Evolutionary conservation across 306 rosid genomes (phyloP), one percentile per base, ranked within the genome.

Genomic region (Oemleria cerasiformis): DNA sequence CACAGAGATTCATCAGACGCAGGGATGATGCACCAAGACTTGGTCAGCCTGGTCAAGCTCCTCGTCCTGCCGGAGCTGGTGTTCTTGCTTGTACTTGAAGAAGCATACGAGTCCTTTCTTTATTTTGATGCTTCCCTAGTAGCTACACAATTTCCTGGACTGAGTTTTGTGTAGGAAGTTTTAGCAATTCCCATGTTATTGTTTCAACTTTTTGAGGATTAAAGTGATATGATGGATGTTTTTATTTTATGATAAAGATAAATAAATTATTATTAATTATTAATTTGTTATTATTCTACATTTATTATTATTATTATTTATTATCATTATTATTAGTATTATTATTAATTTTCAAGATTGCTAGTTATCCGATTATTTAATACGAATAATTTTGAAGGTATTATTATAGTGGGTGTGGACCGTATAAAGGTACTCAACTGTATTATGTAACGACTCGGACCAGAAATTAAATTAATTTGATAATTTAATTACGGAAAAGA

Each of bases 1-100:
- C 99, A 16, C 90, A 83, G 83, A 90, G 97, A 49, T 94, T 82
- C 81, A 34, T 85, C 71, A 85, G 97, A 78, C 95, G 97, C 87
- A 86, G 89, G 95, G 95, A 89, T 66, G 95, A 89, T 65, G 79
- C 75, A 1, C 88, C 86, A 40, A 86, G 91, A 79, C 89, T 92
- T 1, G 92, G 92, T 30, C 91, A 81, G 68, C 96, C 96, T 30
- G 92, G 96, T 40, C 86, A 79, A 68, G 88, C 82, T 5, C 86
- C 96, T 21, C 88, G 92, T 42, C 83, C 90, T 45, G 83, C 85
- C 45, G 95, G 88, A 48, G 79, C 36, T 3, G 82, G 65, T 17
- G 83, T 63, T 51, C 83, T 91, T 34, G 77, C 75, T 23, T 89
- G 89, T 13, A 5, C 83, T 59, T 89, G 62, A 71, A 48, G 0